Evolutionary conservation across 2,329 filamentous ascomycete species (phyloP).

Genomic region (Diatrype stigma): DNA sequence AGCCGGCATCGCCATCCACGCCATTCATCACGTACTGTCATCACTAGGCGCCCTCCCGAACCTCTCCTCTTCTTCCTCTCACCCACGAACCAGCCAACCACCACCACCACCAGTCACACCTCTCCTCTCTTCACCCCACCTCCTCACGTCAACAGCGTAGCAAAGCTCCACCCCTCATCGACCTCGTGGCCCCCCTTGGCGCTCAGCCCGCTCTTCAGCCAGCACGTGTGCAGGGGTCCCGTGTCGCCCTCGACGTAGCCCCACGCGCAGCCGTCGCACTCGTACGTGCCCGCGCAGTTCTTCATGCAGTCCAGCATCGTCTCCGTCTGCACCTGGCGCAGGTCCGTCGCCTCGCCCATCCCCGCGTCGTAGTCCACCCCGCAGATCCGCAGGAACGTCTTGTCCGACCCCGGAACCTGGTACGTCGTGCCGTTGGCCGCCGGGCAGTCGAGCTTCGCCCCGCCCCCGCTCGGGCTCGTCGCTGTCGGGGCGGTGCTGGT

Average conservation of each 20-base stretch:
- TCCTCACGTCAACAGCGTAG: slow-evolving; percentile 26
- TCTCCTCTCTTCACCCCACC: no score
- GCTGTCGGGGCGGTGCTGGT: slow-evolving; percentile 13
- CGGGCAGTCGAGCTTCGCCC: slow-evolving; percentile 34
- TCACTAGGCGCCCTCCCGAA: no score
- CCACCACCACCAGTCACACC: no score
- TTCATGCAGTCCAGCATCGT: slow-evolving; percentile 42
- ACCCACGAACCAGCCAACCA: no score
- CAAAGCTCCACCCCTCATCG: slow-evolving; percentile 39
- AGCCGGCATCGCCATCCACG: no score
- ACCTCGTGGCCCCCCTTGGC: slow-evolving; percentile 21
- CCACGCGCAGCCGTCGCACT: slow-evolving; percentile 42
- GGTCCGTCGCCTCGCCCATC: slow-evolving; percentile 21
- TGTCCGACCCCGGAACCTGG: slow-evolving; percentile 34
- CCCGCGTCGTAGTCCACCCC: slow-evolving; percentile 42
- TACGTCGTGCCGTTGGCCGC: slow-evolving; percentile 41
- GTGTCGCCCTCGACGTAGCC: slow-evolving; percentile 38
- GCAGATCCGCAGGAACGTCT: slow-evolving; percentile 40
- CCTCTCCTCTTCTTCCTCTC: no score
- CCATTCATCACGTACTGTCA: no score
- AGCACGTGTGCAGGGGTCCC: slow-evolving; percentile 37
- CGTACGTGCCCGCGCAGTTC: slow-evolving; percentile 35
- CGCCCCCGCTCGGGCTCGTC: slow-evolving; percentile 3
- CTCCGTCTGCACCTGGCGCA: slow-evolving; percentile 31
- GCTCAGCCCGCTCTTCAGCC: slow-evolving; percentile 37